A percentile compares a stretch with the other conserved stretches of the same genome.
Conservation (phyloP, 108 stramenopile genomes). For the Nitzschia putrida region DNA sequence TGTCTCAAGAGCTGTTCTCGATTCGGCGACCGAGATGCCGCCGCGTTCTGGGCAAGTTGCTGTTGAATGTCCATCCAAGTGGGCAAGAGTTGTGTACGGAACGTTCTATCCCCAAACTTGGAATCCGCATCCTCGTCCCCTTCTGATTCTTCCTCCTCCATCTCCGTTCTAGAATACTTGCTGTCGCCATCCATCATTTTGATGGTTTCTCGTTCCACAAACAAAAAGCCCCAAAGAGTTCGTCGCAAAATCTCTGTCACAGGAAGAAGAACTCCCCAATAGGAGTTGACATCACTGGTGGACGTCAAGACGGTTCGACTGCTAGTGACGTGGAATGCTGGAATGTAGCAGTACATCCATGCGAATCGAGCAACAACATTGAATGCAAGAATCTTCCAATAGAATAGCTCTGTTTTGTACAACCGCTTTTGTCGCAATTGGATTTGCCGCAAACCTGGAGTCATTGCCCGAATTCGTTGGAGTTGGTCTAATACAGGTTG, state of each 20-base stretch:
- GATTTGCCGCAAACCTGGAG: conserved; percentile 58
- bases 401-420: conserved; percentile 74
- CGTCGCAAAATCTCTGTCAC: conserved; percentile 72
- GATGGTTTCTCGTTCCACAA: conserved; percentile 80
- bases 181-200: conserved; percentile 59
- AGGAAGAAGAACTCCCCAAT: conserved; percentile 72
- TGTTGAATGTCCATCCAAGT: conserved; percentile 58
- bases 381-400: conserved; percentile 69
- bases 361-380: conserved; percentile 65
- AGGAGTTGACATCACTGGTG: conserved; percentile 61
- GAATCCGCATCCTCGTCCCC: conserved; percentile 40
- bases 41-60: conserved; percentile 45
- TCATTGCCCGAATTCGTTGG: conserved; percentile 34
- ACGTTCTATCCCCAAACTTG: conserved; percentile 24
- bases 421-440: conserved; percentile 68
- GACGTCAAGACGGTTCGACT: conserved; percentile 65
- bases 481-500: conserved; percentile 41
- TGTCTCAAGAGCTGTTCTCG: conserved; percentile 31
- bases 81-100: conserved; percentile 38
- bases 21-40: conserved; percentile 30
- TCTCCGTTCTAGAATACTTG: conserved; percentile 42
- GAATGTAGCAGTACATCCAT: conserved; percentile 87
- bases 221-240: conserved; percentile 81
- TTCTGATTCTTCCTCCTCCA: conserved; percentile 26
- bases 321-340: conserved; percentile 70